Conservation (phyloP, 1,284 basidiomycete genomes). For the Microbotryum lychnidis-dioicae region DNA sequence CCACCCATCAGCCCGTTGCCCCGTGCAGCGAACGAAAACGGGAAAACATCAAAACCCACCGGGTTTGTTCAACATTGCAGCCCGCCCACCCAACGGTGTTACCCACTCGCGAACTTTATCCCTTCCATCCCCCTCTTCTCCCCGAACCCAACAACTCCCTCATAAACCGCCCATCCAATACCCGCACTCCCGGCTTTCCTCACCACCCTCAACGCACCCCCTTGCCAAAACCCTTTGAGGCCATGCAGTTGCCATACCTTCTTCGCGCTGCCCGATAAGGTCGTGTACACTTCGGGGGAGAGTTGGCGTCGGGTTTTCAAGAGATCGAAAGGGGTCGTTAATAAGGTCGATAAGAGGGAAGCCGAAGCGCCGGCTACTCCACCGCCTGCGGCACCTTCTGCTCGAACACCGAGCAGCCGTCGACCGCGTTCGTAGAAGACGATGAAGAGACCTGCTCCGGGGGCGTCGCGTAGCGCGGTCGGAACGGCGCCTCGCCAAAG, state of each 20-base stretch:
- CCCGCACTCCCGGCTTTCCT: constrained; percentile 83
- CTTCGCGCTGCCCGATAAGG: constrained; percentile 13
- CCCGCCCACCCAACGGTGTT: too few species aligned
- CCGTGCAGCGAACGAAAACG: too few species aligned
- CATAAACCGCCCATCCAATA: constrained; percentile 88
- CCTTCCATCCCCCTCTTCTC: constrained; percentile 9
- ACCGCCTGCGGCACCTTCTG: constrained; percentile 20
- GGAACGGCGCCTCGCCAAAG: constrained; percentile 54
- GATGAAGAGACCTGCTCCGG: constrained; percentile 89
- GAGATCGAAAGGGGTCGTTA: constrained; percentile 37
- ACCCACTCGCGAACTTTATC: neutral
- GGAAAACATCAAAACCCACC: too few species aligned
- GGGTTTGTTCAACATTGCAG: too few species aligned
- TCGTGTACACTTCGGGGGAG: constrained; percentile 18
- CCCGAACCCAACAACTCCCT: constrained; percentile 49
- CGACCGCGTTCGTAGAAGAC: constrained; percentile 65
- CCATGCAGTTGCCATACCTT: constrained; percentile 25
- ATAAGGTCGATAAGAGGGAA: constrained; percentile 33
- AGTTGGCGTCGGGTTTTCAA: constrained; percentile 36
- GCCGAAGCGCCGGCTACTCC: constrained; percentile 29
- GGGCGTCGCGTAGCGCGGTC: constrained; percentile 85
- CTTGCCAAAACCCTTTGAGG: constrained; percentile 70
- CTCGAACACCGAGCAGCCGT: constrained; percentile 17
- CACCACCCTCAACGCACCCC: constrained; percentile 68
- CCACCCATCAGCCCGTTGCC: too few species aligned